Base-by-base conservation (phyloP, 495 filamentous ascomycete genomes). In the Chaetomium tenue region DNA sequence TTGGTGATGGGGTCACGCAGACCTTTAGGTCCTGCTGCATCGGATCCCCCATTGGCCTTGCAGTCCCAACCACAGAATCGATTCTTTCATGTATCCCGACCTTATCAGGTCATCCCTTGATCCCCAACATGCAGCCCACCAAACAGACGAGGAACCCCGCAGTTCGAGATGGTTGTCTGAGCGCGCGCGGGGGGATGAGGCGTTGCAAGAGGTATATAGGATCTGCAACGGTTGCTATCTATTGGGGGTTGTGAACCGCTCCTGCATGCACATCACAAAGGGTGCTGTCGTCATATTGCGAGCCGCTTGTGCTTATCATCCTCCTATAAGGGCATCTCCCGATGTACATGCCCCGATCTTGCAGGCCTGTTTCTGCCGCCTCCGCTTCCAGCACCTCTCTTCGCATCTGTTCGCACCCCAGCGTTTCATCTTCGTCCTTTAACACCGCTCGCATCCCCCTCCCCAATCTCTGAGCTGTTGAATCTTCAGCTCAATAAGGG, bases 241-340 rank as follows among this genome's bases (percentile, higher is more conserved):
- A 61, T 48, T 42, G 47, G 46, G 52, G 11, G 47, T 15, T 6
- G 6, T 4, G 20, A 2, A 16, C 47, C 12, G 33, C 30, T 51
- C 28, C 9, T 40, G 20, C 16, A 20, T 44, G 59, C 46, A 47
- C 39, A 40, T 61, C 59, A 52, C 47, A n/a, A 26, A 61, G 16
- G 30, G 47, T n/a, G 53, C 59, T 61, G 59, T 52, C 59, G 59
- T 61, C 59, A 61, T 61, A 3, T 52, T 44, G 40, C 13, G 2
- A 44, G 30, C 8, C 47, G 48, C 5, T 30, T 13, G n/a, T 42
- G 59, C 47, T 61, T 42, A 52, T 61, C 47, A 33, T 37, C 40
- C 42, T 8, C n/a, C 22, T 26, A 39, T 23, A 20, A 33, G 26
- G 8, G 6, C 40, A 30, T 33, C 23, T n/a, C 33, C 56, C 16